Conservation (phyloP, 169 alveolate genomes). For the Eimeria brunetti region DNA sequence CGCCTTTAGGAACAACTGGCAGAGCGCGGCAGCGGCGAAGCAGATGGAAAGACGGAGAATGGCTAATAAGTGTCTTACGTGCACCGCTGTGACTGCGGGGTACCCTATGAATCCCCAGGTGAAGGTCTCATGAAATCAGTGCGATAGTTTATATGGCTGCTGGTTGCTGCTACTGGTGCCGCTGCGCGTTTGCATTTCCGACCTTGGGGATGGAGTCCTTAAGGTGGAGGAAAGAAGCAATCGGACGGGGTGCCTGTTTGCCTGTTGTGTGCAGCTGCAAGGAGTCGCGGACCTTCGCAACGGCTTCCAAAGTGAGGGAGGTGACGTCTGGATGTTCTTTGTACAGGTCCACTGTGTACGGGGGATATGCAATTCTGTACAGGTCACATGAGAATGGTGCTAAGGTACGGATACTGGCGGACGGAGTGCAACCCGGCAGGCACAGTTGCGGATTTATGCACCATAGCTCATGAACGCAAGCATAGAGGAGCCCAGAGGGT, state of each 20-base stretch:
- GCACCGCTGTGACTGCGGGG: neutral
- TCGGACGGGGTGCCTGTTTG: slow-evolving; percentile 75
- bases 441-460: neutral
- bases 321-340: slow-evolving; percentile 47
- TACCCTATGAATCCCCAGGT: neutral
- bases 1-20: too few relatives aligned
- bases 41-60: neutral
- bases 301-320: slow-evolving; percentile 71
- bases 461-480: neutral
- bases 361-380: slow-evolving; percentile 51
- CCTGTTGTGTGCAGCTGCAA: slow-evolving; percentile 74
- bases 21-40: neutral
- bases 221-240: slow-evolving; percentile 75
- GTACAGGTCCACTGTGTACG: slow-evolving; percentile 61
- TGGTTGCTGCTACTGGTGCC: slow-evolving; percentile 9
- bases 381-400: neutral
- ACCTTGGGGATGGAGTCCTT: slow-evolving; percentile 67
- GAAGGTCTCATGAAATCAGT: neutral
- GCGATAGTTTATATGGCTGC: neutral
- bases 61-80: neutral
- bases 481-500: neutral
- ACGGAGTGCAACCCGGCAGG: neutral
- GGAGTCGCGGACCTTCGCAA: slow-evolving; percentile 69
- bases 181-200: neutral
- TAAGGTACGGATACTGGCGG: neutral